Evolutionary conservation across 2,329 filamentous ascomycete species (phyloP), one percentile per base, ranked within the genome.

Genomic region (Nemania sp.): DNA sequence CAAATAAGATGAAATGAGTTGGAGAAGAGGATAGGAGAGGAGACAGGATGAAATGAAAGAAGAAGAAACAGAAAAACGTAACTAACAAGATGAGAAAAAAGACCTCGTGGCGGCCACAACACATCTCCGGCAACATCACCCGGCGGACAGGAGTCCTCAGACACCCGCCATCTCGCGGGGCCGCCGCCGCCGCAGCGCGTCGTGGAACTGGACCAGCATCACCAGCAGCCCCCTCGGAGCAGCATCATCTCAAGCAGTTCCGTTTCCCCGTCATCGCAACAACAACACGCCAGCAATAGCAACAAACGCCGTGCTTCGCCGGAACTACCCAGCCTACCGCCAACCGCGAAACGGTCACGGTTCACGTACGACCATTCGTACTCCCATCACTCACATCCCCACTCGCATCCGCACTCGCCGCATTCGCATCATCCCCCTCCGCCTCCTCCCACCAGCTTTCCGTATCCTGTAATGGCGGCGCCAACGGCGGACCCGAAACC

Each of bases 21-120:
- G n/a, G n/a, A n/a, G n/a, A n/a, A n/a, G n/a, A n/a, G n/a, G n/a
- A n/a, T n/a, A n/a, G n/a, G n/a, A n/a, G n/a, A n/a, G n/a, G n/a
- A n/a, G n/a, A n/a, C n/a, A n/a, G n/a, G n/a, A n/a, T n/a, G n/a
- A n/a, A n/a, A n/a, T n/a, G n/a, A n/a, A n/a, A n/a, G n/a, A n/a
- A n/a, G n/a, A n/a, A n/a, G n/a, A n/a, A n/a, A n/a, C n/a, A n/a
- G n/a, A n/a, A n/a, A n/a, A n/a, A n/a, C n/a, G n/a, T n/a, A n/a
- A n/a, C n/a, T n/a, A n/a, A n/a, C n/a, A n/a, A n/a, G n/a, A n/a
- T n/a, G n/a, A n/a, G n/a, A n/a, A n/a, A n/a, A n/a, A n/a, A 84
- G 81, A 51, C 81, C 81, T 15, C 75, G 81, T 61, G 81, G 81
- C 37, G 81, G 80, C 8, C 80, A 83, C 61, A 83, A 81, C 58